Conservation (phyloP, 2,329 filamentous ascomycete species). For the Westerdykella ornata region DNA sequence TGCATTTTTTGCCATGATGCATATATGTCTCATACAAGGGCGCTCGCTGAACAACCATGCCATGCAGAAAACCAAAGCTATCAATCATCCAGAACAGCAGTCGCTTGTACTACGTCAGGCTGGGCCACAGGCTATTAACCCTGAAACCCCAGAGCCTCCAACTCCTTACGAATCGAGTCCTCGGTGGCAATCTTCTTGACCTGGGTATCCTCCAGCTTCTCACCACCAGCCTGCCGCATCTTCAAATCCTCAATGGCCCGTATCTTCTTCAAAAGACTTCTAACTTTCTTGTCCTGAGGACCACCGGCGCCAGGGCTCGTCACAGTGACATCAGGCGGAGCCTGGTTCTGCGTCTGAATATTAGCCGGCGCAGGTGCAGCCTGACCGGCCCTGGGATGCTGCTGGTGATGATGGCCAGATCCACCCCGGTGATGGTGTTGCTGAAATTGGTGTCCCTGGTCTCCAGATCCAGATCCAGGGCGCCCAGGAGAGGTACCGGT, state of each 20-base stretch:
- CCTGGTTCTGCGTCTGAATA: constrained; percentile 27
- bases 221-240: constrained; percentile 87
- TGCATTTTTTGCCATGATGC: no score
- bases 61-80: no score
- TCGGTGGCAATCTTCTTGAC: constrained; percentile 97
- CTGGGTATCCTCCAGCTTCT: constrained; percentile 97
- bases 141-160: constrained; percentile 54
- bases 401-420: constrained; percentile 13
- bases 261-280: constrained; percentile 92
- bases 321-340: constrained; percentile 47
- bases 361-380: constrained; percentile 11
- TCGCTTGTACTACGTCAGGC: no score
- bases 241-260: constrained; percentile 96
- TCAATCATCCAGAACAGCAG: no score
- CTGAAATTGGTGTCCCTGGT: constrained; percentile 11
- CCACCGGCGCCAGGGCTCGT: constrained; percentile 53
- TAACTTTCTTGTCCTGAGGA: constrained; percentile 89
- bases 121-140: constrained; percentile 3
- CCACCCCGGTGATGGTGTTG: constrained; percentile 22
- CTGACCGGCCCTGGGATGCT: constrained; percentile 5
- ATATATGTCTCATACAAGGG: no score
- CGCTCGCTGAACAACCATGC: no score
- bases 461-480: constrained; percentile 21
- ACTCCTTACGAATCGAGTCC: constrained; percentile 72
- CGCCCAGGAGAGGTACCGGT: constrained; percentile 23